phyloP scores from a whole-genome alignment of 768 basidiomycete genomes.

The Mycena indigotica region DNA sequence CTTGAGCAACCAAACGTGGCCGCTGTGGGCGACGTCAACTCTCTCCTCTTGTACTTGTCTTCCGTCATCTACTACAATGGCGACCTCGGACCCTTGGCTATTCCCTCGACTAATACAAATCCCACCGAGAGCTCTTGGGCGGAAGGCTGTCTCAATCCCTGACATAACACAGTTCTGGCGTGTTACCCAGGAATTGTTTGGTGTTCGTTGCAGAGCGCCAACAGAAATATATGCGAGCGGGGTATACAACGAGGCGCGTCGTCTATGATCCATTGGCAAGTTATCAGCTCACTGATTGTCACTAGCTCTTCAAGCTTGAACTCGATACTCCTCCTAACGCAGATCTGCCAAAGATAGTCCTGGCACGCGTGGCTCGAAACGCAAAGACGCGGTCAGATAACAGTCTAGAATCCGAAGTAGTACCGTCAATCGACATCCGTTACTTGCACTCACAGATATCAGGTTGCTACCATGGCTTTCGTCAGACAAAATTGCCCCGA shows the following conservation, averaged over 20 bases:
- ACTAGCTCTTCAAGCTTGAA: conserved; percentile 23
- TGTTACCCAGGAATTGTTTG: conserved; percentile 23
- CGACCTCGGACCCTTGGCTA: conserved; percentile 14
- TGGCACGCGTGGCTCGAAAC: conserved; percentile 27
- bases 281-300: not conserved
- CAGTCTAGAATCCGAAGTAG: conserved; percentile 27
- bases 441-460: not conserved
- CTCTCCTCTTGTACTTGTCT: not conserved
- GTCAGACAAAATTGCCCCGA: conserved; percentile 21
- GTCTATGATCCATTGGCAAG: not conserved
- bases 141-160: conserved; percentile 26
- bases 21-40: not conserved
- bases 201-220: conserved; percentile 23
- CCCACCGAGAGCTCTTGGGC: conserved; percentile 17
- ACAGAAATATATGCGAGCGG: conserved; percentile 21
- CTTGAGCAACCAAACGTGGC: too few species aligned
- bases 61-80: conserved; percentile 4
- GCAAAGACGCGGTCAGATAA: conserved; percentile 26
- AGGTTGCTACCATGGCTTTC: conserved; percentile 30
- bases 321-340: conserved; percentile 14
- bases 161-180: conserved; percentile 27
- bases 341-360: conserved; percentile 19
- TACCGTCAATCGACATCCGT: not conserved
- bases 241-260: conserved; percentile 24
- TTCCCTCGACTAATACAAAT: conserved; percentile 23